Base-by-base conservation (phyloP, 306 rosid genomes). In the Lathyrus sativus region DNA sequence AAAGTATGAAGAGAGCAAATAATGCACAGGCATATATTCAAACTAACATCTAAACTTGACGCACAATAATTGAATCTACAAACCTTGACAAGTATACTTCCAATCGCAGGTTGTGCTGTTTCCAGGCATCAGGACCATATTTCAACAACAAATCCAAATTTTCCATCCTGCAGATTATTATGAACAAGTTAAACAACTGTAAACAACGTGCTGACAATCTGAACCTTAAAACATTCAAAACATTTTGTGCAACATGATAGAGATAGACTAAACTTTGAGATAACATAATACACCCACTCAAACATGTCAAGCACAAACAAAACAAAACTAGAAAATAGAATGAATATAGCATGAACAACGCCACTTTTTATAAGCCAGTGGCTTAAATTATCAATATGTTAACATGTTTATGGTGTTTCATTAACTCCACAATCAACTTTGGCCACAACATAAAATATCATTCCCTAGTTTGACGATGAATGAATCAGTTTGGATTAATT, bases 71-170 rank as follows among this genome's bases (percentile, higher is more conserved):
- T 11, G 7, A 24, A 2, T 10, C 1, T 4, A 83, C 83, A 17
- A 83, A 93, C 98, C 98, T 93, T 15, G 82, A 69, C 70, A 88
- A 72, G 78, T 86, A 83, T 45, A 79, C 88, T 76, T 90, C 90
- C 83, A 90, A 82, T 64, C 85, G 84, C 54, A 79, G 85, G 75
- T 90, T 93, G 84, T 88, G 88, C 70, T 69, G 86, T 85, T 85
- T 90, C 97, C 97, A 93, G 15, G 88, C 84, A 56, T 93, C 96
- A 28, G 97, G 80, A 17, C 96, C 96, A 77, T 90, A 81, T 80
- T 93, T 90, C 15, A 84, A 84, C 82, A 81, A 79, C 81, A 93
- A 78, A 10, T 93, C 98, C 84, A 90, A 72, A 81, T 93, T 93
- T 74, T 93, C 98, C 75, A 85, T 84, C 89, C 97, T 92, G 81